Evolutionary conservation across 2,329 filamentous ascomycete species (phyloP), one percentile per base, ranked within the genome.

Genomic region (Hypoxylon sp.): DNA sequence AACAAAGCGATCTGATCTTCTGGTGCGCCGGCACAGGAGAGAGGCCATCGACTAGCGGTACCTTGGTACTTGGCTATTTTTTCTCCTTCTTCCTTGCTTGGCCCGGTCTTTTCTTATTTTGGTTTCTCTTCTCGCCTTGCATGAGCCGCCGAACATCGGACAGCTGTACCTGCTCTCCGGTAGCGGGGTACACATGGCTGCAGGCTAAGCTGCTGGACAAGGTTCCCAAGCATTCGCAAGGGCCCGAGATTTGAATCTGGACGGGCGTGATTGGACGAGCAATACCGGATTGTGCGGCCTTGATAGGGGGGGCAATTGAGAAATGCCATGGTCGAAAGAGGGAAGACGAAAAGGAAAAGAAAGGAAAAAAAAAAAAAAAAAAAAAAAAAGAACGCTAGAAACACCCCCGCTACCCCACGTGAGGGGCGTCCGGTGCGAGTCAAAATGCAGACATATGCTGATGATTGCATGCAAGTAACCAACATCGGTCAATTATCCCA

Each of bases 61-160:
- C 56, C 18, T 60, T 43, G 50, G 48, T 63, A 54, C 48, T 29
- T 10, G n/a, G 7, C 27, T 17, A 26, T 27, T 27, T 23, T 48
- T 23, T 41, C 2, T 46, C 35, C 51, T 49, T 45, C 46, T 33
- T 40, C 23, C 38, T 47, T 18, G 18, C 27, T 21, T 15, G 31
- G n/a, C 31, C 29, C 29, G 15, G 15, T 31, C 10, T 33, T 33
- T 4, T 33, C 15, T 29, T 29, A 11, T 29, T 13, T 9, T 33
- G 29, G 29, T 52, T 53, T 50, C 18, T 21, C 11, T 10, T 29
- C 17, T 48, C 43, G 38, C 43, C 51, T 46, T 55, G 42, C 31
- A 23, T 15, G 45, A 15, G 41, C 48, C 53, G 67, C 68, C 68
- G 68, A 70, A 59, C 2, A 70, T 70, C 68, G 68, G 68, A 70